These are phyloP conservation scores for Hyparrhenia diplandra DNA, from an alignment of 176 grass and related monocot species.

Conservation along the genomic window DNA sequence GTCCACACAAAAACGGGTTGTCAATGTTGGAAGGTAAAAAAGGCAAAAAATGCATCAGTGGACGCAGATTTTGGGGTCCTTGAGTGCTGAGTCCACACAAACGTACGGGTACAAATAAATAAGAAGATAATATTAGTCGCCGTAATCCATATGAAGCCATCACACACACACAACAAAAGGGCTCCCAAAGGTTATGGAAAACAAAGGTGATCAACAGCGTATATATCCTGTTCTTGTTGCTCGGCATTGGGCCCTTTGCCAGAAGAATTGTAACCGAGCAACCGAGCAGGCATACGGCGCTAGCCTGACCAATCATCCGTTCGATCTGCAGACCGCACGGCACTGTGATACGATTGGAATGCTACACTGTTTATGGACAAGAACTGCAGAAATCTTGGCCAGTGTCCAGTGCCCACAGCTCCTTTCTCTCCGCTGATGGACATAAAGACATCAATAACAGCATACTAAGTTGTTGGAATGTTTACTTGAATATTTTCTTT, in stretches of 20 bases:
- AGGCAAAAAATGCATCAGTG: neutral
- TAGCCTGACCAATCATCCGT: neutral
- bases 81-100: neutral
- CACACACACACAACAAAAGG: neutral
- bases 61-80: neutral
- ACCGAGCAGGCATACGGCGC: neutral
- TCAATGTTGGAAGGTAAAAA: neutral
- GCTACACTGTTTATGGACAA: neutral
- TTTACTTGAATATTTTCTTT: neutral
- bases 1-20: too few relatives aligned
- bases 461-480: neutral
- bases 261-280: neutral
- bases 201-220: neutral
- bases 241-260: neutral
- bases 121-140: too few relatives aligned
- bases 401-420: neutral
- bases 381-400: conserved; percentile 17
- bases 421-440: neutral
- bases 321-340: too few relatives aligned
- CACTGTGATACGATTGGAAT: neutral
- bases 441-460: neutral
- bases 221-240: neutral
- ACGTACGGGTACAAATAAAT: too few relatives aligned
- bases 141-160: neutral
- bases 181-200: neutral